These are phyloP conservation scores for Zymoseptoria brevis DNA, from an alignment of 2,329 filamentous ascomycete genomes.

Conservation along the genomic window DNA sequence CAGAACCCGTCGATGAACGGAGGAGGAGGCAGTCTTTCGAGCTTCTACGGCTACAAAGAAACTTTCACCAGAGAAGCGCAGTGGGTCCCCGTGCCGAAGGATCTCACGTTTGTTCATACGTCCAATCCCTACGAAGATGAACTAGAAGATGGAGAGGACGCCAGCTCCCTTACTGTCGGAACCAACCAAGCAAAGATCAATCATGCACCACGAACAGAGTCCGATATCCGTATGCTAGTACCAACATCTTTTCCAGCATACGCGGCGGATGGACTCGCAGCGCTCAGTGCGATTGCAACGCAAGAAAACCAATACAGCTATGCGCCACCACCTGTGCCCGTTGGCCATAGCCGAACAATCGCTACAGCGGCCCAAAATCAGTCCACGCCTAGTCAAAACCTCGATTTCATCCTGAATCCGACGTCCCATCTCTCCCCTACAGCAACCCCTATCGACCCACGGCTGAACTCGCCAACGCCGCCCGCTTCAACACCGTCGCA, in stretches of 20 bases:
- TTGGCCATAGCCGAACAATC: constrained; percentile 5
- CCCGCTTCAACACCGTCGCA: constrained; percentile 3
- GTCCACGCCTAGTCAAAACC: constrained; percentile 32
- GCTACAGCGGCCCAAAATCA: not conserved
- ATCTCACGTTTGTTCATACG: constrained; percentile 55
- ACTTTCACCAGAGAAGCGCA: constrained; percentile 53
- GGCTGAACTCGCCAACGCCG: constrained; percentile 20
- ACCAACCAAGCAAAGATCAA: not conserved
- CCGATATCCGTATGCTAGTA: not conserved
- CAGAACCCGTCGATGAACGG: constrained; percentile 62
- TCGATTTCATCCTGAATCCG: constrained; percentile 51
- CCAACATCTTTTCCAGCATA: not conserved
- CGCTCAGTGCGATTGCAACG: constrained; percentile 46
- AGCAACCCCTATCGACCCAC: constrained; percentile 25
- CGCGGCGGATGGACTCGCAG: constrained; percentile 44
- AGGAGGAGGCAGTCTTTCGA: constrained; percentile 44
- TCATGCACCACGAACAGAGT: not conserved
- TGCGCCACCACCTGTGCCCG: constrained; percentile 22
- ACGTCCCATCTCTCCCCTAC: constrained; percentile 28
- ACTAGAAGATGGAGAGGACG: constrained; percentile 13
- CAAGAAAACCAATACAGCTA: constrained; percentile 32
- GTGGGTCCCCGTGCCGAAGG: constrained; percentile 56
- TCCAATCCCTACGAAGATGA: constrained; percentile 53
- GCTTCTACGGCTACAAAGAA: constrained; percentile 60
- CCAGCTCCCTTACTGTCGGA: not conserved